Evolutionary conservation across 2,329 filamentous ascomycete species (phyloP), one percentile per base, ranked within the genome.

Genomic region (Neocucurbitaria cava): DNA sequence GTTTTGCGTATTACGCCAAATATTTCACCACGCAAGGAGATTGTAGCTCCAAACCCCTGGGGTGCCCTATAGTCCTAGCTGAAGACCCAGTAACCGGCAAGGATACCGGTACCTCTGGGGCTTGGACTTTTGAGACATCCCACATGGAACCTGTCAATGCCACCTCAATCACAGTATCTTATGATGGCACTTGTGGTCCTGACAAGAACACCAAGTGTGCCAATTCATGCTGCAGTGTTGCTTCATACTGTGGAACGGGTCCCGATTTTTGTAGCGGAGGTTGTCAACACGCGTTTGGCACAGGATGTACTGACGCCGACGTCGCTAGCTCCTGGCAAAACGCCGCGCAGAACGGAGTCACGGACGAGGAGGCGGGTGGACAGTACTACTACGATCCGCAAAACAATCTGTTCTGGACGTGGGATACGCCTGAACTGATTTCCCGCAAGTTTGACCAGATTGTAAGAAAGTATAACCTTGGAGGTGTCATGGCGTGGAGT

Each of bases 401-500:
- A 4, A 79, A 85, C 60, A 75, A 82, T 49, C 70, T 88, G 26
- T 92, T 89, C 82, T 92, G 89, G 89, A 87, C 87, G 0, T 92
- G 87, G 79, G 90, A 92, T 56, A 89, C 86, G 0, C 79, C 82
- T 0, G 78, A 80, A 7, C 79, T 86, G 11, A 87, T 92, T 46
- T 62, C 71, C 11, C 77, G 78, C 52, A 92, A 92, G 76, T 85
- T 91, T 53, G 75, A 80, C 3, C 71, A 82, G 4, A 81, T 92
- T 31, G 79, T 90, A 3, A 76, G 79, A 26, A 77, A 78, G 28
- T 81, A 83, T 67, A 73, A 77, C 1, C 71, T 92, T 0, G 89
- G 89, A 1, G 89, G 90, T 15, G 85, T 90, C 4, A 91, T 92
- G 81, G 88, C 89, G 0, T 92, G 89, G 89, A 88, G 87, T 18